Evolutionary conservation across 768 basidiomycete genomes (phyloP), one percentile per base, ranked within the genome.

Genomic region (Russula dissimulans): DNA sequence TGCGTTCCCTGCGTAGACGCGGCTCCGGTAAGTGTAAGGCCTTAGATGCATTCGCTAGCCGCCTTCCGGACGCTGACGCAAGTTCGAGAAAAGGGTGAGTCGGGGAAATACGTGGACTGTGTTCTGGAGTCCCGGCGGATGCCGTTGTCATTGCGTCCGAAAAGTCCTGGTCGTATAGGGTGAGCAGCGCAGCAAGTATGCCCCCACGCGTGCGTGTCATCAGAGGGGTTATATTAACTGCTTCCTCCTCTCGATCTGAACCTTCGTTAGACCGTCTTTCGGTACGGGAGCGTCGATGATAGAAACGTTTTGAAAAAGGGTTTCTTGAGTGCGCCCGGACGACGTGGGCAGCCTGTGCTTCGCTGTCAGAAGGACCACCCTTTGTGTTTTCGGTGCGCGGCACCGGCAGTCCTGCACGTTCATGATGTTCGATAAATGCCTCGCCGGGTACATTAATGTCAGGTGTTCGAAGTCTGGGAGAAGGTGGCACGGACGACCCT

Each of bases 141-240:
- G 71, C 60, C 32, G 22, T 15, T 44, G 71, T 66, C 42, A 14
- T 31, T 29, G 57, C 48, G 38, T 52, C 50, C 5, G 63, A 59
- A 39, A 60, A 45, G 6, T 76, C 72, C 31, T 72, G 73, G 65
- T 76, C 81, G 67, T 89, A 87, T 26, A 89, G 75, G 18, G 84
- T 77, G 47, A 91, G 73, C 43, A 90, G 70, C 1, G 86, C 77
- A 3, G 85, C 83, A 5, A 90, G 76, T 6, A 90, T 80, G 15
- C 87, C 85, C 11, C 76, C 77, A 0, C 75, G 38, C 54, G 57
- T 48, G 60, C 63, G 45, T 49, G 49, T 66, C 63, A 63, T 68
- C 62, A 38, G 70, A 54, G 57, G 62, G 22, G 43, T 22, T 43
- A 47, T 61, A 45, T 41, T 43, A 32, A 31, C 50, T 45, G 53